Base-by-base conservation (phyloP, 495 filamentous ascomycete species). In the Elaphomyces granulatus region DNA sequence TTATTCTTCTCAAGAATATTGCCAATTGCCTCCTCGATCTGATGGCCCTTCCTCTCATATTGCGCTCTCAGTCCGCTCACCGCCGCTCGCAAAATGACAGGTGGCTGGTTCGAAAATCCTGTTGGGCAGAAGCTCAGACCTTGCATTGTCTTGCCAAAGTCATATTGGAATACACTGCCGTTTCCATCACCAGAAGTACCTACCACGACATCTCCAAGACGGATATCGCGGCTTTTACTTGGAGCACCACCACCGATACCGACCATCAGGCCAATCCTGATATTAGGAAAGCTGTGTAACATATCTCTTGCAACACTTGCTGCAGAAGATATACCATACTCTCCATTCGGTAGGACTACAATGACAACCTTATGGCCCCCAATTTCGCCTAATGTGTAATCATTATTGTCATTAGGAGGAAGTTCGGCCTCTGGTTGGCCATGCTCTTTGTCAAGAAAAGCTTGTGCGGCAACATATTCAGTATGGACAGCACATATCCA, bases 381-480 rank as follows among this genome's bases (percentile, higher is more conserved):
- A 23, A 69, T 63, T 40, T 50, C 50, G n/a, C 65, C 67, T 4
- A 69, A 38, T 1, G 45, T 56, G 38, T 68, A 71, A 8, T 9
- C 31, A 10, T 46, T 43, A 38, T 68, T 68, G 14, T 46, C 20
- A 42, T 68, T 45, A 21, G 45, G 15, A 19, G 35, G 10, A 33
- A 43, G 37, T 34, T 56, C 42, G 12, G 48, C 44, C 0, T 45
- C 40, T 14, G 59, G 46, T 10, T 30, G 8, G 3, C 45, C 46
- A 46, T 72, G 61, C 8, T 56, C 40, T 42, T 65, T 58, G 41
- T 78, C 70, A 1, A 76, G 58, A 46, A 69, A 61, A 14, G 50
- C 51, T 17, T 31, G 34, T 2, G 63, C 69, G 1, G 69, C 70
- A n/a, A 60, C 51, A 3, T 46, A 39, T 45, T 75, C 70, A 10